Percentiles rank a stretch among this genome's conserved stretches.
phyloP scores from a whole-genome alignment of 495 filamentous ascomycete genomes.

The Parathielavia hyrcaniae region DNA sequence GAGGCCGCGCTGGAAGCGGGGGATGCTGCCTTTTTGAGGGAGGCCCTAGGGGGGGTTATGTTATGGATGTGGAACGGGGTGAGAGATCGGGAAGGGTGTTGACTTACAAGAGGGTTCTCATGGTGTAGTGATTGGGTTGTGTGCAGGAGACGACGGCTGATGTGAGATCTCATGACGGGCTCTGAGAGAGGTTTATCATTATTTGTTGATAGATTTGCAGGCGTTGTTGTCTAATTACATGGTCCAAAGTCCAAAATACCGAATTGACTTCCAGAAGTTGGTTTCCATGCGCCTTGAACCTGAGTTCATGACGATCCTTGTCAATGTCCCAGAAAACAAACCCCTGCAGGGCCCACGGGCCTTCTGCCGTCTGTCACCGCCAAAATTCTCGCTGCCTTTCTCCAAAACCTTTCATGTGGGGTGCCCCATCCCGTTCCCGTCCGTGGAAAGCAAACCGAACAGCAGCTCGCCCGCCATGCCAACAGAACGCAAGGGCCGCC shows the following conservation, averaged over 20 bases:
- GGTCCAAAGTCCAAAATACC: not conserved
- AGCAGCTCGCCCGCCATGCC: slow-evolving; percentile 28
- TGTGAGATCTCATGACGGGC: slow-evolving; percentile 42
- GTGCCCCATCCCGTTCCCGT: slow-evolving; percentile 11
- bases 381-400: slow-evolving; percentile 32
- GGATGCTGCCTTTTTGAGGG: slow-evolving; percentile 70
- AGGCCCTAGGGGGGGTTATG: slow-evolving; percentile 55
- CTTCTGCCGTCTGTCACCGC: slow-evolving; percentile 43
- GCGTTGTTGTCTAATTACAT: not conserved
- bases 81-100: slow-evolving; percentile 14
- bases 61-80: not conserved
- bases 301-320: not conserved
- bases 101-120: slow-evolving; percentile 79
- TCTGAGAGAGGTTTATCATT: not conserved
- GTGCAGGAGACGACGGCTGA: slow-evolving; percentile 56
- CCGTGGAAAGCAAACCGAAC: not conserved
- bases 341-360: slow-evolving; percentile 1
- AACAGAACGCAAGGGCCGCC: slow-evolving; percentile 28
- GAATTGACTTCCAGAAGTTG: not conserved
- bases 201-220: not conserved
- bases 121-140: slow-evolving; percentile 59
- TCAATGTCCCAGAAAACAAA: not conserved
- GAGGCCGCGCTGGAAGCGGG: slow-evolving; percentile 76
- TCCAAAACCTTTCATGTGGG: slow-evolving; percentile 28
- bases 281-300: not conserved